Percentiles rank a stretch among this genome's conserved stretches.
Evolutionary conservation across 1,284 basidiomycete species (phyloP).

Genomic region (Heterobasidion irregulare): DNA sequence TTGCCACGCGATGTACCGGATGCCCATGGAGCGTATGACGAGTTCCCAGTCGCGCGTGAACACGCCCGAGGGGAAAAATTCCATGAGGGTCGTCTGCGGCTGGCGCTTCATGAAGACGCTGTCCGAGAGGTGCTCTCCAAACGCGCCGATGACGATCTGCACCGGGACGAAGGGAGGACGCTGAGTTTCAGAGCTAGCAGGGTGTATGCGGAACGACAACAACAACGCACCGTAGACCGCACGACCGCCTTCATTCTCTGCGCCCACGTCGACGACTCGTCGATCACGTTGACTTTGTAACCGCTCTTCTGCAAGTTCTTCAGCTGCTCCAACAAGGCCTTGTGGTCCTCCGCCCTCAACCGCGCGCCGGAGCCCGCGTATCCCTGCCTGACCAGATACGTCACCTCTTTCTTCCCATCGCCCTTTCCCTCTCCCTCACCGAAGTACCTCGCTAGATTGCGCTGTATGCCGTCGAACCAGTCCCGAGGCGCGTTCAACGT

Average conservation of each 20-base stretch:
- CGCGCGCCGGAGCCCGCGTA: constrained; percentile 23
- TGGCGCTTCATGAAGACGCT: constrained; percentile 63
- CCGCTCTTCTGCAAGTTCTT: constrained; percentile 44
- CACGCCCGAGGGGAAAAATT: constrained; percentile 69
- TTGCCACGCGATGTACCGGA: constrained; percentile 73
- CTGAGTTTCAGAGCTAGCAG: background rate
- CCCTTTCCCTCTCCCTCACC: constrained; percentile 19
- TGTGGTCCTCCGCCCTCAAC: constrained; percentile 42
- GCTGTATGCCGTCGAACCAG: constrained; percentile 68
- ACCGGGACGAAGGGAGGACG: background rate
- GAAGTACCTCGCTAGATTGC: constrained; percentile 14
- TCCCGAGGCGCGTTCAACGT: constrained; percentile 40
- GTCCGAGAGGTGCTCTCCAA: constrained; percentile 68
- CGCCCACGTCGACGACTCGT: constrained; percentile 46
- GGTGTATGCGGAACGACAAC: background rate
- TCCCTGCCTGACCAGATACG: constrained; percentile 66
- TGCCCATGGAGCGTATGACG: constrained; percentile 54
- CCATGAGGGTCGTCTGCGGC: constrained; percentile 55
- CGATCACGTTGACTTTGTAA: constrained; percentile 63
- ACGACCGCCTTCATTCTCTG: constrained; percentile 59
- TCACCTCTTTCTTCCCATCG: constrained; percentile 33
- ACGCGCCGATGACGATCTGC: constrained; percentile 66
- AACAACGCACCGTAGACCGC: constrained; percentile 56
- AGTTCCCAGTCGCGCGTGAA: constrained; percentile 67
- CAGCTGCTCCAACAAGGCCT: constrained; percentile 40